Conservation (phyloP, 768 basidiomycete genomes). For the Boletus reticuloceps region DNA sequence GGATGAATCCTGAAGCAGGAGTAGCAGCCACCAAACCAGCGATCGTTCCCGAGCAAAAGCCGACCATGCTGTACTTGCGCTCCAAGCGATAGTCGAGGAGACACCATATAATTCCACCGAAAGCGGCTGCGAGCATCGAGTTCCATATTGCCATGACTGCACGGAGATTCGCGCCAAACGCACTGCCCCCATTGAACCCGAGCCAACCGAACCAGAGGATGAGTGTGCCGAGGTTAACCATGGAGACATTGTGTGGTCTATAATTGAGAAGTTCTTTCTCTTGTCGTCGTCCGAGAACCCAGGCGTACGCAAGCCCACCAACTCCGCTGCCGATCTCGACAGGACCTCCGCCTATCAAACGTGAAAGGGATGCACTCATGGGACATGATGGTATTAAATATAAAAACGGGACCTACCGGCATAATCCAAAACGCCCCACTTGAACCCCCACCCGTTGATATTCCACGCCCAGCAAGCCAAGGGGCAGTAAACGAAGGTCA, state of each 20-base stretch:
- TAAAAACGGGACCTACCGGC: slow-evolving; percentile 51
- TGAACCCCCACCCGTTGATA: slow-evolving; percentile 77
- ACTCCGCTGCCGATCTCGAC: slow-evolving; percentile 88
- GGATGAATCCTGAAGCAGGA: slow-evolving; percentile 80
- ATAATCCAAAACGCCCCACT: slow-evolving; percentile 84
- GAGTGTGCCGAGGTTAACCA: slow-evolving; percentile 81
- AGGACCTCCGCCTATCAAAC: slow-evolving; percentile 67
- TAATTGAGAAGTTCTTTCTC: slow-evolving; percentile 74
- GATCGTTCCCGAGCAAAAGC: slow-evolving; percentile 86
- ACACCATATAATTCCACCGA: slow-evolving; percentile 83
- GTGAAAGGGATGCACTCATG: not conserved
- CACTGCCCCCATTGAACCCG: slow-evolving; percentile 90
- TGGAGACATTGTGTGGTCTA: slow-evolving; percentile 83
- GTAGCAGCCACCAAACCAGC: slow-evolving; percentile 88
- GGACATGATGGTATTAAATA: slow-evolving; percentile 1
- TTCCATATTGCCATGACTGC: slow-evolving; percentile 86
- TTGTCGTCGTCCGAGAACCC: slow-evolving; percentile 81
- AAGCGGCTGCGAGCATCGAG: slow-evolving; percentile 81
- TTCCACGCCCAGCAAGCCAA: slow-evolving; percentile 87
- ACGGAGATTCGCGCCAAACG: slow-evolving; percentile 84
- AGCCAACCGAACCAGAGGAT: slow-evolving; percentile 88
- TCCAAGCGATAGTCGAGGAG: slow-evolving; percentile 77
- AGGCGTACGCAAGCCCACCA: slow-evolving; percentile 80
- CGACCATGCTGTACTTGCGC: slow-evolving; percentile 84
- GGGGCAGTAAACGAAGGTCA: slow-evolving; percentile 85